Base-by-base conservation (phyloP, 805 yeast species). In the Lachancea sp. region DNA sequence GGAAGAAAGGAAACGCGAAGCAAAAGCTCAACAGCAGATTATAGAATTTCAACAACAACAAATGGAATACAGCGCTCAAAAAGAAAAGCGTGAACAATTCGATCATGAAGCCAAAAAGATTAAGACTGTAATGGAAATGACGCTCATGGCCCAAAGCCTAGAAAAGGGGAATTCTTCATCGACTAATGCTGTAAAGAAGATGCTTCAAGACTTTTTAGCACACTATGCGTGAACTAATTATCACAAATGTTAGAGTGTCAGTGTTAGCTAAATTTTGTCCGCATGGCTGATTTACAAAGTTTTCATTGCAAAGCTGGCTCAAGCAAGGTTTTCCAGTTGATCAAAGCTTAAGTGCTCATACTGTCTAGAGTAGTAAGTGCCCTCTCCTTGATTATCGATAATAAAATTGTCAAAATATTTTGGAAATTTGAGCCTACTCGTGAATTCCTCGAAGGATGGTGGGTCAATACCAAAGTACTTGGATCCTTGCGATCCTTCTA, bases 391-490 rank as follows among this genome's bases (percentile, higher is more conserved):
- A 5, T 19, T 20, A 12, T 38, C 34, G 29, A 38, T 38, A 10
- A 38, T 33, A 20, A 27, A 27, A 16, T 25, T 22, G 27, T 38
- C 40, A 26, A 36, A 36, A n/a, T 12, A 9, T 17, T 38, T 38
- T 7, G 41, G 41, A 29, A 38, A 38, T 17, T 38, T n/a, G 9
- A 31, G 10, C 13, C 43, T 16, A 18, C 30, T 31, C 36, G 20
- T 39, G 42, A 17, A 18, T 25, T 39, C 43, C 4, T 40, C 43
- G 4, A 40, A 16, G 6, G 36, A 18, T 16, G 43, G 43, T 13
- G 43, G 43, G 19, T 5, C 8, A 18, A 40, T 29, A 12, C 19
- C 12, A 18, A 40, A 32, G 26, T 40, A 31, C 27, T 31, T 11
- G 2, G 43, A 32, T 18, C 9, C 43, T 20, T 30, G 43, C 19